Percentiles rank a stretch among this genome's conserved stretches.
phyloP scores from a whole-genome alignment of 2,329 filamentous ascomycete species.

The Diplocarpon rosae region DNA sequence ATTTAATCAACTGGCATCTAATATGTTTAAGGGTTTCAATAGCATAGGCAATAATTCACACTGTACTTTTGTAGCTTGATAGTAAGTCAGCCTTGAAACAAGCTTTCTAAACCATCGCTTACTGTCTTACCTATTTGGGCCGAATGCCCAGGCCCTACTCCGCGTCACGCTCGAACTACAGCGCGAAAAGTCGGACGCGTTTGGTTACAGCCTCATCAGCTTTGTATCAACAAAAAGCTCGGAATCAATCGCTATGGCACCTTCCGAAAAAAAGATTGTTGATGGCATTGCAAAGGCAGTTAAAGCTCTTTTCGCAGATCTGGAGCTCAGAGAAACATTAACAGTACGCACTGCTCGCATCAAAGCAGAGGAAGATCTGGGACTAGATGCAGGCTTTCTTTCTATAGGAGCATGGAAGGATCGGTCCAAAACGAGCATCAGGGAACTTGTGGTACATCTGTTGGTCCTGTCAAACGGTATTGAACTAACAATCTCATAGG shows the following conservation, averaged over 20 bases:
- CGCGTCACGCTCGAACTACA: not conserved
- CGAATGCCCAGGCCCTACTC: too few relatives aligned
- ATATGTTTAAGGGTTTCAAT: too few relatives aligned
- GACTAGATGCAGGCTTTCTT: conserved; percentile 42
- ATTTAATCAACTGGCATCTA: too few relatives aligned
- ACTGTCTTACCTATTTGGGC: too few relatives aligned
- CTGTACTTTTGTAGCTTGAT: too few relatives aligned
- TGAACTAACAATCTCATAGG: conserved; percentile 7
- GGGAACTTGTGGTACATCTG: conserved; percentile 38
- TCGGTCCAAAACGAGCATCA: conserved; percentile 47
- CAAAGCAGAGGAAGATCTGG: conserved; percentile 37
- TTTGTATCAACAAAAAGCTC: not conserved
- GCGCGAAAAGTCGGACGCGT: not conserved
- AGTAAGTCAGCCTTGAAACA: too few relatives aligned
- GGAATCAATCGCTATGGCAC: conserved; percentile 8
- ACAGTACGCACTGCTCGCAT: conserved; percentile 48
- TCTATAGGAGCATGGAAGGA: conserved; percentile 41
- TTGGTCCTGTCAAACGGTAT: not conserved
- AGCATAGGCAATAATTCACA: too few relatives aligned
- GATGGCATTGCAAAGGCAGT: conserved; percentile 9
- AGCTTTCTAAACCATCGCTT: too few relatives aligned
- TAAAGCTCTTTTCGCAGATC: not conserved
- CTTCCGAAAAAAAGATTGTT: conserved; percentile 12
- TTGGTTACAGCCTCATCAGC: not conserved
- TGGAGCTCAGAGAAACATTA: conserved; percentile 23